These are phyloP conservation scores for Flaveria linearis DNA, from an alignment of 129 eudicot genomes.

Conservation along the genomic window DNA sequence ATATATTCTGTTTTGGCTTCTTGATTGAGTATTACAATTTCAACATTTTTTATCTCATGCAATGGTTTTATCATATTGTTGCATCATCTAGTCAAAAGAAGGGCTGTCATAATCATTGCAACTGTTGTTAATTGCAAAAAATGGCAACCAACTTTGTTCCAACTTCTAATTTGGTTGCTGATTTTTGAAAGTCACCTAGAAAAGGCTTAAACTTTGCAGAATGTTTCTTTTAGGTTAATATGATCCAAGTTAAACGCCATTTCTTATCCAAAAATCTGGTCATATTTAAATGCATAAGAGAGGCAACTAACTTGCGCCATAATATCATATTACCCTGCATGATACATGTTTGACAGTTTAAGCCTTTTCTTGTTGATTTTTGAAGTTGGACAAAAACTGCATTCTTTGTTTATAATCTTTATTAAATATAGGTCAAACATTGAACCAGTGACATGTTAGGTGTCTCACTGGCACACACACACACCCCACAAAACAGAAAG, in stretches of 20 bases:
- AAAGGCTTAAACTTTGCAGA: neutral
- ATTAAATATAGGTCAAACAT: too few relatives aligned
- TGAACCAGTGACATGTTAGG: too few relatives aligned
- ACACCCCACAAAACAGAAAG: too few relatives aligned
- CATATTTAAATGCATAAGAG: conserved; percentile 3
- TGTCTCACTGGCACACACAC: too few relatives aligned
- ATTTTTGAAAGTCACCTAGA: neutral
- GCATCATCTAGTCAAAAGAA: neutral
- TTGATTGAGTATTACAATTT: neutral
- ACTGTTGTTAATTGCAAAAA: neutral
- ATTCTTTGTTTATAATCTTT: neutral
- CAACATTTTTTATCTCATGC: neutral
- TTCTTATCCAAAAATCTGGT: neutral
- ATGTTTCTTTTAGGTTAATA: neutral
- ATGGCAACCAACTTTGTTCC: conserved; percentile 11
- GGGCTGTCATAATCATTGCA: neutral
- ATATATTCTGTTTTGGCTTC: conserved; percentile 9
- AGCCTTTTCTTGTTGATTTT: too few relatives aligned
- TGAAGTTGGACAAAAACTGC: neutral
- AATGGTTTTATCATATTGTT: conserved; percentile 3
- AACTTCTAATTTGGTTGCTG: neutral
- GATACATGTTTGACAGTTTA: neutral
- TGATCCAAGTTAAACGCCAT: neutral
- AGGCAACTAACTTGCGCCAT: neutral
- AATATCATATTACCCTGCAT: neutral